phyloP scores from a whole-genome alignment of 148 eudicot genomes.

The Vaccinium corymbosum region DNA sequence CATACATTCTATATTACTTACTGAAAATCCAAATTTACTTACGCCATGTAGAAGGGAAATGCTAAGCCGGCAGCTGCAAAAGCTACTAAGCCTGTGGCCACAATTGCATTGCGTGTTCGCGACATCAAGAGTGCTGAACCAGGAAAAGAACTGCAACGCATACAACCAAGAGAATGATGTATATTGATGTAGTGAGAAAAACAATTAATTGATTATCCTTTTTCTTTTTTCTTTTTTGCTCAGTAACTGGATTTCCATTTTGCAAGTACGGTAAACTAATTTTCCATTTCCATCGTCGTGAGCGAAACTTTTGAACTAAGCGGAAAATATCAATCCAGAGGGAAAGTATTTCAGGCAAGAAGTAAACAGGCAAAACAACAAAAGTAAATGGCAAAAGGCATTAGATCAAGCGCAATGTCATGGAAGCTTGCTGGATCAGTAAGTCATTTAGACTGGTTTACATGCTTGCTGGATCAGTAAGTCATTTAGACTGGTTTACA shows the following conservation, averaged over 20 bases:
- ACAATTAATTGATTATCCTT: not conserved
- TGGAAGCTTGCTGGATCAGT: not conserved
- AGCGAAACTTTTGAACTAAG: not conserved
- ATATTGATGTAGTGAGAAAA: not conserved
- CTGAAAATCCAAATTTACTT: conserved; percentile 27
- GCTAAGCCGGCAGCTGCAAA: conserved; percentile 82
- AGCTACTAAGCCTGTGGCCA: conserved; percentile 70
- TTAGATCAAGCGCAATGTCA: not conserved
- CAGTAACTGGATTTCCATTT: not conserved
- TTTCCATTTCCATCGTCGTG: not conserved
- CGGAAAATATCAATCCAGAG: not conserved
- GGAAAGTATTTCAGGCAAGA: not conserved
- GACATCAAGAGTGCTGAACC: conserved; percentile 45
- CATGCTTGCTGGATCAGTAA: not conserved
- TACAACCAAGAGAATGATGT: not conserved
- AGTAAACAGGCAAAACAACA: not conserved
- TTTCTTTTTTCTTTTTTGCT: not conserved
- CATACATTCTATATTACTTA: not conserved
- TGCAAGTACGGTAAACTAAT: not conserved
- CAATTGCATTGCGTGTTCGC: conserved; percentile 58
- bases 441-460: not conserved
- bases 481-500: not conserved
- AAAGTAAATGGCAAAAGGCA: not conserved
- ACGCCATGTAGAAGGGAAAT: conserved; percentile 99
- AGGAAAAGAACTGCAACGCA: conserved; percentile 3